Base-by-base conservation (phyloP, 2,329 filamentous ascomycete species). In the Juglanconis juglandina region DNA sequence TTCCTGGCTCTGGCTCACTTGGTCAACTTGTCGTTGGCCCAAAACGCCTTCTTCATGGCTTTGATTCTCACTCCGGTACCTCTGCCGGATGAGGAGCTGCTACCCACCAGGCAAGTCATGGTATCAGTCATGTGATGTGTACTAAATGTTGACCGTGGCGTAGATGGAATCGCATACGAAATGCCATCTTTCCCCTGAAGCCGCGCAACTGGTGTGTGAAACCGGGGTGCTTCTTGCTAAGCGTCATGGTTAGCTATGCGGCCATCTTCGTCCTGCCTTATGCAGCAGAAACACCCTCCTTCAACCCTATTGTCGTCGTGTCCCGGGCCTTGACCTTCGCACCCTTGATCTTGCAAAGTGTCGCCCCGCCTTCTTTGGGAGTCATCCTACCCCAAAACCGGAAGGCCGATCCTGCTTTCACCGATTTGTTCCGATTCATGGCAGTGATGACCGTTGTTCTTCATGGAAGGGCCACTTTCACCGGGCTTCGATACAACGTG, bases 41-140 rank as follows among this genome's bases (percentile, higher is more conserved):
- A 86, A 70, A 87, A 85, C 65, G 71, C 89, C 35, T 89, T 89
- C 73, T 86, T 83, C 67, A 68, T 87, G 9, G 79, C 82, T 7
- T 73, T 87, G 34, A 73, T 87, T 9, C 76, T 86, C 33, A 85
- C 81, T 0, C 83, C 84, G 1, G 69, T 80, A 5, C 80, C 82
- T 1, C 62, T 82, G 10, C 69, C 72, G 7, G 60, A 66, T 61
- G 46, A 68, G 59, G 64, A 68, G 61, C 49, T 73, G 66, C 64
- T 69, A 62, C 60, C 60, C 6, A 72, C 73, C 14, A 64, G 39
- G 68, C 75, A 69, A 11, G 58, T 44, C 30, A 9, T 30, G 2
- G 11, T 14, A 14, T 14, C 13, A n/a, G 14, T 2, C 6, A 5
- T 3, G 0, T n/a, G 3, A 30, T 33, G 3, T 4, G 5, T 11